Evolutionary conservation across 2,329 filamentous ascomycete species (phyloP).

Genomic region (Neodidymelliopsis sp.): DNA sequence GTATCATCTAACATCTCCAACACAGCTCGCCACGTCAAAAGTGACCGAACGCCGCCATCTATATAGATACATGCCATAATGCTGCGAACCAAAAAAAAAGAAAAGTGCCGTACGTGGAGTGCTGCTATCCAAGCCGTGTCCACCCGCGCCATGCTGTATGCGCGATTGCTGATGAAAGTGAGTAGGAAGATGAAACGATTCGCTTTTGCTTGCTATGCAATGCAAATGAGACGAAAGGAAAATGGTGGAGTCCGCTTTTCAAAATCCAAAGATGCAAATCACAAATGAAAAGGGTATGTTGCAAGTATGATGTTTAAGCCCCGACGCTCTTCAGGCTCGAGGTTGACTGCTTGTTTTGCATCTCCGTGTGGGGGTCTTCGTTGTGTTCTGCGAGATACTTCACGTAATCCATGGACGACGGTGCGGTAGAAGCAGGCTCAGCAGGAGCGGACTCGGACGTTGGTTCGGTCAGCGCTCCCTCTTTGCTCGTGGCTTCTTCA

Average conservation of each 20-base stretch:
- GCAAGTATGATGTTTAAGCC: constrained; percentile 6
- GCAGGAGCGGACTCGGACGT: neutral
- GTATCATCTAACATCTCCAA: too few relatives aligned
- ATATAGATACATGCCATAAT: constrained; percentile 11
- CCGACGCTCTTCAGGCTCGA: neutral
- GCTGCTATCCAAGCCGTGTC: constrained; percentile 6
- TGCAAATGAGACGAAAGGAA: constrained; percentile 10
- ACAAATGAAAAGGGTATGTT: constrained; percentile 20
- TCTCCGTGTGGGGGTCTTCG: neutral
- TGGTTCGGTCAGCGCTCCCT: constrained; percentile 1
- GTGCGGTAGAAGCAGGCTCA: neutral
- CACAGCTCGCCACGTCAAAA: neutral
- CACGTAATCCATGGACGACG: constrained; percentile 4
- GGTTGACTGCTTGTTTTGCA: neutral
- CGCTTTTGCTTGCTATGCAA: constrained; percentile 26
- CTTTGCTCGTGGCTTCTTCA: constrained; percentile 31
- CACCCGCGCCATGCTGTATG: constrained; percentile 26
- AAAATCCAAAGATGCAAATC: constrained; percentile 15
- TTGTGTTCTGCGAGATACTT: constrained; percentile 2
- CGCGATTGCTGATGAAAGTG: constrained; percentile 13
- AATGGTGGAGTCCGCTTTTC: constrained; percentile 7
- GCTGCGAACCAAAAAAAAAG: constrained; percentile 1
- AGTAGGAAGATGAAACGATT: constrained; percentile 4
- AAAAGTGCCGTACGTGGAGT: constrained; percentile 15
- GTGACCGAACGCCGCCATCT: constrained; percentile 7